These are phyloP conservation scores for Yamadazyma takamatsuzukensis DNA, from an alignment of 805 yeast genomes.

Conservation along the genomic window DNA sequence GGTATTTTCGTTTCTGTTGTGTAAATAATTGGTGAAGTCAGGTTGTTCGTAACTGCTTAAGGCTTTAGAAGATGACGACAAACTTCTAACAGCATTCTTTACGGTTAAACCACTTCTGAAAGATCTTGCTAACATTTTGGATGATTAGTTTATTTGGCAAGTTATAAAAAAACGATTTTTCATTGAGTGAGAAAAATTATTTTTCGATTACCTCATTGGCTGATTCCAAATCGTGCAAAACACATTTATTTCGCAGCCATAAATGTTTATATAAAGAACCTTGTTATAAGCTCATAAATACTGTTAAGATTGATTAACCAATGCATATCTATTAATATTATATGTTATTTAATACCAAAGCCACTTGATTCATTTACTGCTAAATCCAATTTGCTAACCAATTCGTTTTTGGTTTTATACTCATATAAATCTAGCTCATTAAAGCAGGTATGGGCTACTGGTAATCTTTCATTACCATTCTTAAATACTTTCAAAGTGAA, in stretches of 20 bases:
- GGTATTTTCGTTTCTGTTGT: conserved; percentile 65
- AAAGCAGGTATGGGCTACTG: conserved; percentile 92
- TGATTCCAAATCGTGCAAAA: conserved; percentile 1
- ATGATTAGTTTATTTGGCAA: neutral
- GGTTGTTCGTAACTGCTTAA: conserved; percentile 88
- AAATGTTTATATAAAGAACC: too few relatives aligned
- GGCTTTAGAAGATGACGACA: conserved; percentile 49
- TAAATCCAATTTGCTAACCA: conserved; percentile 53
- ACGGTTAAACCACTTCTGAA: conserved; percentile 8
- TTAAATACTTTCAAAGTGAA: conserved; percentile 55
- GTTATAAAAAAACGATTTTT: conserved; percentile 5
- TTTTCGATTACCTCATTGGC: conserved; percentile 13
- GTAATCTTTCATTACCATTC: conserved; percentile 50
- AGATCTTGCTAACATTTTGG: conserved; percentile 9
- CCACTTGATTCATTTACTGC: conserved; percentile 84
- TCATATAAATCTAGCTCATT: conserved; percentile 79
- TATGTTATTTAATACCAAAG: conserved; percentile 72
- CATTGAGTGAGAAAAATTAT: conserved; percentile 9
- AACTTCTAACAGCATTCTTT: conserved; percentile 36
- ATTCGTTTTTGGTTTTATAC: conserved; percentile 52
- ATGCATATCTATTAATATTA: too few relatives aligned
- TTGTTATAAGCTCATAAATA: too few relatives aligned
- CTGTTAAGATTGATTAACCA: too few relatives aligned
- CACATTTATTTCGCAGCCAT: neutral
- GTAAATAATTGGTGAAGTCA: conserved; percentile 78